These are phyloP conservation scores for Protomyces inundatus DNA, from an alignment of 1,139 yeast species.

Conservation along the genomic window DNA sequence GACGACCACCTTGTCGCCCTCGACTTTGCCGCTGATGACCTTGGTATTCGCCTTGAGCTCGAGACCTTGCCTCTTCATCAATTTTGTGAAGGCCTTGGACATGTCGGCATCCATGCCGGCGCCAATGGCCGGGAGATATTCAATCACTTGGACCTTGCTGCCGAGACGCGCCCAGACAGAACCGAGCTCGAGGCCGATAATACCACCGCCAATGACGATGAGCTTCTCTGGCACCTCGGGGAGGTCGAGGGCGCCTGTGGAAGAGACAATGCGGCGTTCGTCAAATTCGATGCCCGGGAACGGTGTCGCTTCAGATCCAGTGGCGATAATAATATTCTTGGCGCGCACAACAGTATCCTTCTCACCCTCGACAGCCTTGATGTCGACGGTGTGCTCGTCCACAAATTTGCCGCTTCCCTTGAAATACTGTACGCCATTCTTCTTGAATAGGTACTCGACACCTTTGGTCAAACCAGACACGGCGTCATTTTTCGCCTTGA, in stretches of 20 bases:
- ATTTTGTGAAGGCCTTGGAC: slow-evolving; percentile 80
- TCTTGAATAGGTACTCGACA: slow-evolving; percentile 89
- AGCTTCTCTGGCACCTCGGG: slow-evolving; percentile 86
- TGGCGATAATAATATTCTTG: slow-evolving; percentile 87
- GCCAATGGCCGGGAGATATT: slow-evolving; percentile 78
- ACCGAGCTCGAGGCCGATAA: slow-evolving; percentile 99
- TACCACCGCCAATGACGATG: slow-evolving; percentile 98
- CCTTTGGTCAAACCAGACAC: slow-evolving; percentile 89
- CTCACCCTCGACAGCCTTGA: slow-evolving; percentile 81
- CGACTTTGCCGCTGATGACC: slow-evolving; percentile 78
- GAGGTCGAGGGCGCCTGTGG: slow-evolving; percentile 85
- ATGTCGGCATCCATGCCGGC: slow-evolving; percentile 97
- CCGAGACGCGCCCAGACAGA: slow-evolving; percentile 96
- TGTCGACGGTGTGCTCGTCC: slow-evolving; percentile 70
- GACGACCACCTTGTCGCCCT: slow-evolving; percentile 80
- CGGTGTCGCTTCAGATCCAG: slow-evolving; percentile 97
- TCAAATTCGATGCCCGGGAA: slow-evolving; percentile 98
- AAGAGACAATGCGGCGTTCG: slow-evolving; percentile 93
- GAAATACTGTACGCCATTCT: slow-evolving; percentile 88
- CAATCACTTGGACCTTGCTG: slow-evolving; percentile 88
- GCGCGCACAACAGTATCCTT: slow-evolving; percentile 65
- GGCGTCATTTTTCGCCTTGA: slow-evolving; percentile 86
- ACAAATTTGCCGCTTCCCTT: slow-evolving; percentile 90
- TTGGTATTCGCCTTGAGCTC: slow-evolving; percentile 90
- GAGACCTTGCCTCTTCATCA: slow-evolving; percentile 89